Percentiles rank a stretch among this genome's conserved stretches.
These are phyloP conservation scores for Colletotrichum limetticola DNA, from an alignment of 2,329 filamentous ascomycete species.

Conservation along the genomic window DNA sequence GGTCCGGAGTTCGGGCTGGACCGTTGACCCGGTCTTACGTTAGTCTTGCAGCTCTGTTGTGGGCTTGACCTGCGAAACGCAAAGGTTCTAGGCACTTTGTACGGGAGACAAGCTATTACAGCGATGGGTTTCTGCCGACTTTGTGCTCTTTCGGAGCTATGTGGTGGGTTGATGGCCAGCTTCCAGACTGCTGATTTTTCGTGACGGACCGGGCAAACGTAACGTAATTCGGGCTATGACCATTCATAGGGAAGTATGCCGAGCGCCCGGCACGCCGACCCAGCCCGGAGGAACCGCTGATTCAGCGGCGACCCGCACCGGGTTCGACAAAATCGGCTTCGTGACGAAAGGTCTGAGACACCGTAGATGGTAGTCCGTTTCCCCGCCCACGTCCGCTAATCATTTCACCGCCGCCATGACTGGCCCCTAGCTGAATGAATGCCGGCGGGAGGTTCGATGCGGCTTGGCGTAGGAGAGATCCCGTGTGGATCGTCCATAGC, in stretches of 20 bases:
- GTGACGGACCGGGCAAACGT: not conserved
- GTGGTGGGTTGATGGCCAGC: not conserved
- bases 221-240: too few species aligned
- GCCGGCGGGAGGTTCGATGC: not conserved
- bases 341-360: constrained; percentile 6
- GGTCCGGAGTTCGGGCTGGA: not conserved
- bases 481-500: not conserved
- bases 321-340: not conserved
- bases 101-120: not conserved
- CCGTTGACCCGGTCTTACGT: not conserved
- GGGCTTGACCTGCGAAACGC: not conserved
- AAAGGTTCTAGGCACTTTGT: not conserved
- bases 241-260: not conserved
- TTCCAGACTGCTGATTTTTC: too few species aligned
- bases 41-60: not conserved
- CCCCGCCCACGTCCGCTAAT: not conserved
- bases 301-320: constrained; percentile 5
- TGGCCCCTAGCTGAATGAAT: not conserved
- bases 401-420: not conserved
- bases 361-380: not conserved
- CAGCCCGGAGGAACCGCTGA: constrained; percentile 15
- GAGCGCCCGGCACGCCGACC: not conserved
- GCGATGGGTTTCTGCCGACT: not conserved
- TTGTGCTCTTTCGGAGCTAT: not conserved
- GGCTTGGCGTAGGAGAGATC: not conserved